A percentile compares a stretch with the other conserved stretches of the same genome.
Evolutionary conservation across 805 yeast species (phyloP).

Genomic region (Priceomyces haplophilus): DNA sequence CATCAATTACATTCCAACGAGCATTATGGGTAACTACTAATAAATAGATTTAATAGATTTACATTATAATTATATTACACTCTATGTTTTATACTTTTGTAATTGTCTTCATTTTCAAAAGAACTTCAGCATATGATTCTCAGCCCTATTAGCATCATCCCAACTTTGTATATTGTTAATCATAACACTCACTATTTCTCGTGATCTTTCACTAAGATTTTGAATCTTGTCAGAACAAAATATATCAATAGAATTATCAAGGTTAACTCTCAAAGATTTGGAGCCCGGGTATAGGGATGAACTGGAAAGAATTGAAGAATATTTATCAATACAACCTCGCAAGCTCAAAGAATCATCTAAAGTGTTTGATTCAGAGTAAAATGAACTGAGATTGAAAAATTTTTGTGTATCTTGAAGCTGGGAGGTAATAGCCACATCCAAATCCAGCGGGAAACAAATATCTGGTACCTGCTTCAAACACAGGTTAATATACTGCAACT

Average conservation of each 20-base stretch:
- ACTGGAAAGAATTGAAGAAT: not conserved
- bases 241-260: constrained; percentile 1
- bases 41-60: not conserved
- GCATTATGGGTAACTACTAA: constrained; percentile 16
- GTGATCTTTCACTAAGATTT: constrained; percentile 10
- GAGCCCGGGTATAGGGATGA: not conserved
- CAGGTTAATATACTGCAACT: constrained; percentile 25
- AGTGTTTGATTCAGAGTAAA: too few species aligned
- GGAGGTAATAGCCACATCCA: constrained; percentile 14
- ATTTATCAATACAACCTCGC: not conserved
- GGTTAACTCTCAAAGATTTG: not conserved
- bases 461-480: constrained; percentile 23
- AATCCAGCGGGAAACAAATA: constrained; percentile 18
- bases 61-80: not conserved
- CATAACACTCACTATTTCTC: constrained; percentile 16
- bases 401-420: too few species aligned
- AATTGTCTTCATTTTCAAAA: not conserved
- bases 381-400: too few species aligned
- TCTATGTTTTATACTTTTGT: too few species aligned
- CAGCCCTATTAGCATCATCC: constrained; percentile 13
- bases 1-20: constrained; percentile 49
- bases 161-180: constrained; percentile 26
- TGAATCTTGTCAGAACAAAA: constrained; percentile 11
- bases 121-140: not conserved
- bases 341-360: too few species aligned